Percentiles rank a stretch among this genome's conserved stretches.
Evolutionary conservation across 2,329 filamentous ascomycete species (phyloP).

Genomic region (Ophiostoma novo-ulmi): DNA sequence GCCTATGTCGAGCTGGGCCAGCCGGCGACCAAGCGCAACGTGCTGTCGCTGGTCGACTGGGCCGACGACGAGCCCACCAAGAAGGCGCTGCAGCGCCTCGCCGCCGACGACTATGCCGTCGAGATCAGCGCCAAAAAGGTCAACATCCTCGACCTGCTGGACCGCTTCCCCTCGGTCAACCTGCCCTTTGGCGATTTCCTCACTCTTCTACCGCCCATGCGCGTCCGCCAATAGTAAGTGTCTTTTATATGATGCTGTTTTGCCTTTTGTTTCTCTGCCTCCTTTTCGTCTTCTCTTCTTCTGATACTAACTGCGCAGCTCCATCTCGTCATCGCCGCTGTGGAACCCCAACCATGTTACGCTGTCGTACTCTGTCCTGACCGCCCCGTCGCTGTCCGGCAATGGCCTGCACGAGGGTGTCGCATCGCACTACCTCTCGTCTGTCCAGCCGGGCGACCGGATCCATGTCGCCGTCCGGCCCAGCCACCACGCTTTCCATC

Average conservation of each 20-base stretch:
- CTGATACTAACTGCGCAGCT: constrained; percentile 32
- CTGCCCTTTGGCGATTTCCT: constrained; percentile 57
- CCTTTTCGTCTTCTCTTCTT: not conserved
- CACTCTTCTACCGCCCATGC: constrained; percentile 60
- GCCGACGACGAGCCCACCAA: constrained; percentile 31
- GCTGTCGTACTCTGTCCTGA: constrained; percentile 63
- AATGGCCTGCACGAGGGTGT: constrained; percentile 47
- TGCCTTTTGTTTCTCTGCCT: not conserved
- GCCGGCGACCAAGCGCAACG: constrained; percentile 60
- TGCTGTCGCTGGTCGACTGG: constrained; percentile 34
- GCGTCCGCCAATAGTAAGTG: constrained; percentile 34
- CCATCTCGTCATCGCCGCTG: constrained; percentile 68
- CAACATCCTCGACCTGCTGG: constrained; percentile 58
- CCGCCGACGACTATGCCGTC: constrained; percentile 43
- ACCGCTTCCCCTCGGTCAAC: constrained; percentile 48
- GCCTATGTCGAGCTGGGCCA: constrained; percentile 70
- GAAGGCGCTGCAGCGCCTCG: constrained; percentile 43
- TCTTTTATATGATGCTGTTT: not conserved
- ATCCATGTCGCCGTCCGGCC: constrained; percentile 48
- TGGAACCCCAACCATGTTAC: constrained; percentile 46
- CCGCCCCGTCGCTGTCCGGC: constrained; percentile 49
- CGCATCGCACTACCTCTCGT: constrained; percentile 54
- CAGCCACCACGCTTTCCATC: constrained; percentile 42
- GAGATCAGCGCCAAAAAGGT: constrained; percentile 53
- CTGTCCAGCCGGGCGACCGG: constrained; percentile 46